Evolutionary conservation across 177 flowering plant species (phyloP).

Genomic region (Telopea speciosissima): DNA sequence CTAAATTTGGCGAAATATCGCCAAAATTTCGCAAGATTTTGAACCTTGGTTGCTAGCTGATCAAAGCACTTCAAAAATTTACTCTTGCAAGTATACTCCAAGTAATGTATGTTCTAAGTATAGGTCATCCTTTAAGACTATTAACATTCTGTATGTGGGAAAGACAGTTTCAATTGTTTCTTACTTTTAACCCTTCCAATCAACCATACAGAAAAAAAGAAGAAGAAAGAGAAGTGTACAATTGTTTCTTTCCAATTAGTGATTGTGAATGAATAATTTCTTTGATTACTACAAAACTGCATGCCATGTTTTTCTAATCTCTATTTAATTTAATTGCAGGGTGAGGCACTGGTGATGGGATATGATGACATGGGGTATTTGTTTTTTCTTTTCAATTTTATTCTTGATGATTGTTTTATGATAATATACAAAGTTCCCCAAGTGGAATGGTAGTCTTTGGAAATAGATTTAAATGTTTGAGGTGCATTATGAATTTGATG

Average conservation of each 20-base stretch:
- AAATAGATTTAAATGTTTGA: neutral
- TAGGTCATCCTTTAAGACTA: neutral
- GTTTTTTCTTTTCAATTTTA: constrained; percentile 1
- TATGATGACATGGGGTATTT: constrained; percentile 98
- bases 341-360: constrained; percentile 97
- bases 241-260: neutral
- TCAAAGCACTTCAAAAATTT: too few species aligned
- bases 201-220: too few species aligned
- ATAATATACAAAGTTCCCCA: neutral
- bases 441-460: neutral
- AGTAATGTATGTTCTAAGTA: neutral
- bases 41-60: neutral
- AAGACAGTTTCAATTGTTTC: neutral
- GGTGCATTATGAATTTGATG: neutral
- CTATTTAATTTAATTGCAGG: constrained; percentile 45
- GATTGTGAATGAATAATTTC: neutral
- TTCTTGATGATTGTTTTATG: neutral
- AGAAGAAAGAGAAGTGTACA: too few species aligned
- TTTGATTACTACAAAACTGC: neutral
- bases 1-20: too few species aligned
- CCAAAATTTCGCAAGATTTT: too few species aligned
- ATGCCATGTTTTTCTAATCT: neutral
- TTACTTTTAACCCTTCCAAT: too few species aligned
- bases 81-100: neutral
- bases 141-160: neutral